Evolutionary conservation across 2,329 filamentous ascomycete species (phyloP), one percentile per base, ranked within the genome.

Genomic region (Aspergillus uvarum): DNA sequence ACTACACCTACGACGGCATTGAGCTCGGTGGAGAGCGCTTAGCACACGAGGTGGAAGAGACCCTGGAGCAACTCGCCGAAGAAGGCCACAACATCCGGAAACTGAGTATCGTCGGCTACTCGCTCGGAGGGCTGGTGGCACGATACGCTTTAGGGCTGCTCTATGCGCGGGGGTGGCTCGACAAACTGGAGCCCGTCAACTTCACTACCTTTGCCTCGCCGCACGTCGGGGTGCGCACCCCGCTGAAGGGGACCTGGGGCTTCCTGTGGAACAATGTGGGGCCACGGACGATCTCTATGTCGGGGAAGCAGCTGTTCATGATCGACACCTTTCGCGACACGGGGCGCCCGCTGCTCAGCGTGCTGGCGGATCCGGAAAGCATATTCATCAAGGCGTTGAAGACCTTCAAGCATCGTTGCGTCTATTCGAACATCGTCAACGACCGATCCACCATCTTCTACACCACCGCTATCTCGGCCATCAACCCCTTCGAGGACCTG

Each of bases 201-300:
- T 97, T 98, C 76, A 91, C 89, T 2, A 96, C 93, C 1, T 97
- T 98, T 76, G 94, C 90, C 5, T 89, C 90, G 32, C 94, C 90
- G 24, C 90, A 93, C 76, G 82, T 93, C 7, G 90, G 90, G n/a
- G 89, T 90, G 1, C 82, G 89, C 53, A 86, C 87, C 1, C 90
- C 90, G 1, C 76, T 87, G 48, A 85, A 84, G 51, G 89, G 89
- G 16, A 83, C 84, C 77, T 81, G 84, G 59, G 87, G 86, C 71
- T 85, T 83, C 71, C 78, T 89, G 59, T 97, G 82, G 87, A 98
- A 98, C 72, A 84, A 89, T n/a, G 74, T 98, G 3, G 94, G 92
- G 49, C 88, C 92, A 1, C 84, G 89, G 58, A 92, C 89, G 0
- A 78, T 98, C 5, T 96, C 91, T 59, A 87, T 86, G 71, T 96